Evolutionary conservation across 345 rosid species (phyloP), one percentile per base, ranked within the genome.

Genomic region (Euphorbia peplus): DNA sequence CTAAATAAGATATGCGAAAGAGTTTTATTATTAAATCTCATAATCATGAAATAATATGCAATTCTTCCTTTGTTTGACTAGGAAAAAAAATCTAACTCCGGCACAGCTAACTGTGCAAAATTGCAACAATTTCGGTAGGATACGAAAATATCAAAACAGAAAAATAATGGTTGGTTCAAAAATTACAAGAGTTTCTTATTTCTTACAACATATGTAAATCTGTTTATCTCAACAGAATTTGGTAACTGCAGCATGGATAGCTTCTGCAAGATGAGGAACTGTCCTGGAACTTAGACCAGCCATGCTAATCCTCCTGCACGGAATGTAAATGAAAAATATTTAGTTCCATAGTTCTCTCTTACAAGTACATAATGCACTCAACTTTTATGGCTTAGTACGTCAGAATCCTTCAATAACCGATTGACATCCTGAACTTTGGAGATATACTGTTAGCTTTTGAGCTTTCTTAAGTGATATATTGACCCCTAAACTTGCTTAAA

Each of bases 241-340:
- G 8, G 85, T 65, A 51, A 84, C 82, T 0, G 83, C 83, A 10
- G 73, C 81, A 50, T 84, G 84, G 28, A 84, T 84, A 22, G 85
- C 88, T 29, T 81, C 82, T 22, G 79, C 72, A 41, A 84, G 81
- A 69, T 73, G 73, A 39, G 82, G 81, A 48, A 84, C 76, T 0
- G 82, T 71, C 60, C 42, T 69, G 5, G 80, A 30, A 41, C 87
- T 84, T 56, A 84, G 73, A 9, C 85, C 85, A 0, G 87, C 83
- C 87, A 84, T 79, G 74, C 78, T 84, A 39, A 84, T 84, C 74
- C 87, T 81, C 83, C 87, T 84, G 77, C 61, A 53, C 32, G 22
- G 9, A 54, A 9, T 12, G 42, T 39, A 7, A 1, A 6, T 21
- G 11, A 19, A 68, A 3, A 24, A 42, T 19, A 41, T 19, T n/a